phyloP scores from a whole-genome alignment of 2,329 filamentous ascomycete species.

The Diaporthe aspalathi region DNA sequence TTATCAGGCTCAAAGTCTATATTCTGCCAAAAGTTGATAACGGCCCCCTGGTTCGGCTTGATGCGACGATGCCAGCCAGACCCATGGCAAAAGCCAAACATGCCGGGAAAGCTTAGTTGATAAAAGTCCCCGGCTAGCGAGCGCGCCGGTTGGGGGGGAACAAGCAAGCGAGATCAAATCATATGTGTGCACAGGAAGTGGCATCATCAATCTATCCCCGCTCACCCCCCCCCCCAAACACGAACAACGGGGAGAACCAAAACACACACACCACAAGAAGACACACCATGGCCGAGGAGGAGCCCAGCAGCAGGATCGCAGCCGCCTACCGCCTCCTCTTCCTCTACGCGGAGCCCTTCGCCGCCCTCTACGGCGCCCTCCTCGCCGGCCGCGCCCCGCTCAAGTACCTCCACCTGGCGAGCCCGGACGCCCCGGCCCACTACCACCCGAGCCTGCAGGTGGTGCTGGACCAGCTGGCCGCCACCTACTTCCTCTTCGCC shows the following conservation, averaged over 20 bases:
- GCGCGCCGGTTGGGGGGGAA: neutral
- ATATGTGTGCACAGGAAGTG: neutral
- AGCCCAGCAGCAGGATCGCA: conserved; percentile 30
- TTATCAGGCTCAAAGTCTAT: neutral
- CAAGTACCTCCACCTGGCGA: conserved; percentile 38
- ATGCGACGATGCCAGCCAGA: neutral
- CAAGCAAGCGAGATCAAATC: neutral
- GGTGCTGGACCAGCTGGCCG: conserved; percentile 46
- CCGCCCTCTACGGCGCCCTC: conserved; percentile 38
- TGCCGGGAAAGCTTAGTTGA: neutral
- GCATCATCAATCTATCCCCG: too few species aligned
- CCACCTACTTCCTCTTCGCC: conserved; percentile 47
- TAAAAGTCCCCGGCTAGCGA: neutral
- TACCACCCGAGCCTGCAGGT: conserved; percentile 43
- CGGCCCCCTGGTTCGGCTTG: neutral
- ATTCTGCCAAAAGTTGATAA: neutral
- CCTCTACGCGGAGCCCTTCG: conserved; percentile 39
- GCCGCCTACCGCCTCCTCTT: conserved; percentile 35
- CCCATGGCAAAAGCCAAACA: neutral
- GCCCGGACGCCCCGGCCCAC: conserved; percentile 29
- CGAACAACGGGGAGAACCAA: neutral
- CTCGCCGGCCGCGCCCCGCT: conserved; percentile 40
- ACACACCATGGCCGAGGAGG: neutral
- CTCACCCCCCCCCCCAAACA: neutral
- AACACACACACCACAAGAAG: neutral